Base-by-base conservation (phyloP, 352 stramenopile genomes). In the Phytophthora tubulina region DNA sequence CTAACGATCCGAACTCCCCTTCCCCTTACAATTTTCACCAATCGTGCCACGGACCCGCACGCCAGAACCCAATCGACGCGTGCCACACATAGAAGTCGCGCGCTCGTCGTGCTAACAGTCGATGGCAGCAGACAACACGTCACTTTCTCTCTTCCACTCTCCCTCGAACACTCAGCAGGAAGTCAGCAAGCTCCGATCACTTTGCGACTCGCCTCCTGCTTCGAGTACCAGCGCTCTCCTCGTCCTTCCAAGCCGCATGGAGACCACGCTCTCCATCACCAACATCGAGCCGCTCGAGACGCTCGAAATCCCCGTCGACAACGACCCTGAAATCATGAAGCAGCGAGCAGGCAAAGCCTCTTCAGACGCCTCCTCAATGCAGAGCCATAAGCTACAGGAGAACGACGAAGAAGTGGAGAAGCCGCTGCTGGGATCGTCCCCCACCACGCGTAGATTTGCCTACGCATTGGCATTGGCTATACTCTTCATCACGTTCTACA, bases 401-500 rank as follows among this genome's bases (percentile, higher is more conserved):
- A 21, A 58, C 9, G 55, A 69, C 15, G 45, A 57, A 7, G 41
- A 66, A 8, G 42, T 33, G 3, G 32, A 7, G 9, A 73, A 75
- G 54, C 59, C 63, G 2, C 35, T 52, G 33, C 2, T 68, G 32
- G 58, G 45, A 10, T 73, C 73, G 5, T 80, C 73, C 0, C 21
- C 27, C 4, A 72, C 15, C 0, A 75, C 64, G 11, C 48, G 64
- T 32, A 60, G 59, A 31, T 45, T 67, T 52, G 84, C 78, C 41
- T 94, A 92, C 54, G 81, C 73, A 0, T 13, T 87, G 36, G 86
- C 86, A 11, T 36, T 76, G 32, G 38, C 67, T 4, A 89, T 94
- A 72, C 54, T 91, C 33, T 44, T 89, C 38, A 81, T 90, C 46
- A 94, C 86, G 9, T 63, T 94, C 27, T 89, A 90, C 63, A 91